Percentiles rank a stretch among this genome's conserved stretches.
Evolutionary conservation across 257 asterid species (phyloP).

Genomic region (Prunella vulgaris): DNA sequence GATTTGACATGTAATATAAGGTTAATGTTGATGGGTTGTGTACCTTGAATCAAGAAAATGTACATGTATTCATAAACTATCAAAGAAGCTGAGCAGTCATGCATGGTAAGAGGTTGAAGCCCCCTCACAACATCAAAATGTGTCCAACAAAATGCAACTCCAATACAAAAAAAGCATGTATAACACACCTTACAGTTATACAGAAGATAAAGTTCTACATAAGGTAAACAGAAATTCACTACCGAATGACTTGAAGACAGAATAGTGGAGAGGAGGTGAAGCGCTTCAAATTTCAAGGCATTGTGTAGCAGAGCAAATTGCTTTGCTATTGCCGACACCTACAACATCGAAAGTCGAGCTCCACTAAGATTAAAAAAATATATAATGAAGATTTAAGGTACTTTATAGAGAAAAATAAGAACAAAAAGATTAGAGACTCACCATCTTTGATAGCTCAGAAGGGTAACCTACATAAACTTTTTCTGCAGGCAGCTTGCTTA

Average conservation of each 20-base stretch:
- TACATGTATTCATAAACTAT: not conserved
- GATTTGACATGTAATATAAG: not conserved
- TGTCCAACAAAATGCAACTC: not conserved
- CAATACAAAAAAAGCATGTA: not conserved
- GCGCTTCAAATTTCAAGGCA: conserved; percentile 82
- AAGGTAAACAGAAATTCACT: conserved; percentile 20
- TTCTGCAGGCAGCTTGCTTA: conserved; percentile 66
- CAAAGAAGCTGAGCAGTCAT: not conserved
- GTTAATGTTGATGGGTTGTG: not conserved
- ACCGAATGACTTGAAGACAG: conserved; percentile 68
- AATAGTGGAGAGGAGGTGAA: conserved; percentile 66
- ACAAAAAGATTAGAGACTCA: conserved; percentile 22
- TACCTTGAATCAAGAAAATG: not conserved
- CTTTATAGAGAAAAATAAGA: no score
- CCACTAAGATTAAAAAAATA: conserved; percentile 8
- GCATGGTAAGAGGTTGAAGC: not conserved
- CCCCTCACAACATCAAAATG: not conserved
- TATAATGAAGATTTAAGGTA: not conserved
- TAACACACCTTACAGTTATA: not conserved
- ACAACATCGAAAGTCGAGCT: conserved; percentile 26
- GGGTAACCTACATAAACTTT: conserved; percentile 41
- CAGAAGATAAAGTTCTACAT: conserved; percentile 5
- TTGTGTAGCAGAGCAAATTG: conserved; percentile 74
- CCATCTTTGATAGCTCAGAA: conserved; percentile 65
- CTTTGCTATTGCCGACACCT: conserved; percentile 76